These are phyloP conservation scores for Verticillium albo-atrum DNA, from an alignment of 2,329 filamentous ascomycete species.

Conservation along the genomic window DNA sequence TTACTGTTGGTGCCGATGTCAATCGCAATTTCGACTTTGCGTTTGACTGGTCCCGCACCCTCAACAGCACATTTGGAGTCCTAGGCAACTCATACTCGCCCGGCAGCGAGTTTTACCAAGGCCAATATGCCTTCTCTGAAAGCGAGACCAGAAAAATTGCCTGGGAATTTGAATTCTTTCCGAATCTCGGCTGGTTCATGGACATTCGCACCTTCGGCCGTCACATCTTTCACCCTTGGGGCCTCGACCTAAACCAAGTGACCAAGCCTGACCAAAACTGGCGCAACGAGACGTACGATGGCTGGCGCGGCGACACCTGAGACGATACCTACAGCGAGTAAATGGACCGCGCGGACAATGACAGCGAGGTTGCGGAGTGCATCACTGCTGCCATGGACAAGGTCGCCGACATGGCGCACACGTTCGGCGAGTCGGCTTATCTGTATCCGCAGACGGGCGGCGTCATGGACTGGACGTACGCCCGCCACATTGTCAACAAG, in stretches of 20 bases:
- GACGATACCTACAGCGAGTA: conserved; percentile 39
- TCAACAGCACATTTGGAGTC: conserved; percentile 30
- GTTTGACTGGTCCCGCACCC: conserved; percentile 45
- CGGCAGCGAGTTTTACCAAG: conserved; percentile 44
- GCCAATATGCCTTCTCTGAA: conserved; percentile 47
- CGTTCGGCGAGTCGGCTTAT: conserved; percentile 27
- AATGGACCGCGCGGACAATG: conserved; percentile 26
- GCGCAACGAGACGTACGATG: conserved; percentile 36
- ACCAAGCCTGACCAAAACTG: conserved; percentile 42
- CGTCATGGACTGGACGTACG: conserved; percentile 41
- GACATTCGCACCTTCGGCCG: conserved; percentile 52
- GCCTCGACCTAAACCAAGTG: conserved; percentile 47
- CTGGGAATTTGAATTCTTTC: conserved; percentile 44
- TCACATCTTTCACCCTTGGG: conserved; percentile 51
- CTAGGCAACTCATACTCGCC: conserved; percentile 26
- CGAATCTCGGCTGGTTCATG: conserved; percentile 49
- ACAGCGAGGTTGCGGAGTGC: conserved; percentile 18
- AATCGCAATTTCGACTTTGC: conserved; percentile 56
- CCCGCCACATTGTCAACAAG: conserved; percentile 31
- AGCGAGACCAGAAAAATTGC: conserved; percentile 50
- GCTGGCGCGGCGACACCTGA: conserved; percentile 39
- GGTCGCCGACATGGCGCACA: conserved; percentile 28
- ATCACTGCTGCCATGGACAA: conserved; percentile 32
- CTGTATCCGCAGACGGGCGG: conserved; percentile 40
- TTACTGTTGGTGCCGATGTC: conserved; percentile 41